Evolutionary conservation across 139 green algal species (phyloP), one percentile per base, ranked within the genome.

Genomic region (Chlamydomonas applanata): DNA sequence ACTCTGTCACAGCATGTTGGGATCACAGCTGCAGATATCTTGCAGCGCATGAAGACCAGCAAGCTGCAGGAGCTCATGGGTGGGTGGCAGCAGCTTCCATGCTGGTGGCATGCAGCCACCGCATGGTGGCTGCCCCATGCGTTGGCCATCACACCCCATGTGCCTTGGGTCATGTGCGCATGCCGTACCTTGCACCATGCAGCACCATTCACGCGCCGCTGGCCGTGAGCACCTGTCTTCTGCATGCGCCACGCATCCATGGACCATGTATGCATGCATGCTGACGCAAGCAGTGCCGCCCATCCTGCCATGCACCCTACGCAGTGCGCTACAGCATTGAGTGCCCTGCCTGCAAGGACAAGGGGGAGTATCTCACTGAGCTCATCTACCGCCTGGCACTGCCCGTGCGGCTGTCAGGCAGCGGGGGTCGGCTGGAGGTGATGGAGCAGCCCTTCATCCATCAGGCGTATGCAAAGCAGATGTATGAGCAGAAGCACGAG

Each of bases 51-150:
- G 11, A 73, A 35, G 3, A 14, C 45, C 20, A 24, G 14, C 4
- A 27, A 45, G 29, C 67, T 73, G 27, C 45, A 73, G 67, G 44
- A 73, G 67, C 67, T 63, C 46, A 64, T 73, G 49, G 45, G 67
- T 73, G 29, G 35, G 67, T 19, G n/a, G n/a, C n/a, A n/a, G n/a
- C n/a, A n/a, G n/a, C n/a, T n/a, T n/a, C n/a, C n/a, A n/a, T n/a
- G n/a, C n/a, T n/a, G n/a, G n/a, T n/a, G n/a, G n/a, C n/a, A n/a
- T n/a, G n/a, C n/a, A n/a, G n/a, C n/a, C n/a, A n/a, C n/a, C n/a
- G n/a, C n/a, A n/a, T n/a, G n/a, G n/a, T n/a, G n/a, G n/a, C n/a
- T n/a, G n/a, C n/a, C n/a, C n/a, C n/a, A n/a, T n/a, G n/a, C n/a
- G n/a, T n/a, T n/a, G n/a, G n/a, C 27, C n/a, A 44, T 17, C 60